Evolutionary conservation across 352 stramenopile genomes (phyloP), one percentile per base, ranked within the genome.

Genomic region (Saprolegnia parasitica): DNA sequence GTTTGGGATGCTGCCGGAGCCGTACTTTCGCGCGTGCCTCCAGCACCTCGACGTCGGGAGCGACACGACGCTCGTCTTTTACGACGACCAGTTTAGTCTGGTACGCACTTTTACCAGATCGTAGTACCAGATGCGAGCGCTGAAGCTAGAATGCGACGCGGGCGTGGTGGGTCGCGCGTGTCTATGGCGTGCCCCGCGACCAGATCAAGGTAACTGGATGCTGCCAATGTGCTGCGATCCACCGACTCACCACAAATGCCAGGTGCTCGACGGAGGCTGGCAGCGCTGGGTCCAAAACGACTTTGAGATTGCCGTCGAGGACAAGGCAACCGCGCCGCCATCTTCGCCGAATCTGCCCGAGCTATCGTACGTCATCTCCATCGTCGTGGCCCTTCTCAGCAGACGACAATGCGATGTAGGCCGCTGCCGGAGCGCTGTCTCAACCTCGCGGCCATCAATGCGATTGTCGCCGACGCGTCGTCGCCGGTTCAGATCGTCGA

Each of bases 121-220:
- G 15, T 56, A 52, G 52, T 23, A 18, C 26, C 32, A 15, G 52
- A 32, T 50, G 29, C 24, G 35, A 52, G n/a, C 20, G 16, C 47
- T 62, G 39, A 55, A 24, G 16, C 5, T 67, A 88, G 81, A 82
- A 84, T 71, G 75, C 85, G 32, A 87, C 80, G 15, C 79, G 85
- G 21, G 81, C 84, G 65, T 93, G 85, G 85, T 93, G 85, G 85
- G 82, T 93, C 18, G 89, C 89, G 65, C 78, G 75, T 37, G 81
- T 91, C 74, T 93, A 81, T 58, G 85, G 85, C 23, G 87, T 89
- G 62, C 81, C 83, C 4, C 77, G 85, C 54, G 76, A 87, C 35
- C 81, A 90, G 61, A 79, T 93, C 46, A 93, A 93, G 76, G 80
- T 86, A 20, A 21, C 29, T n/a, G n/a, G n/a, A n/a, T n/a, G n/a